Evolutionary conservation across 2,329 filamentous ascomycete genomes (phyloP).

Genomic region (Furcasterigmium furcatum): DNA sequence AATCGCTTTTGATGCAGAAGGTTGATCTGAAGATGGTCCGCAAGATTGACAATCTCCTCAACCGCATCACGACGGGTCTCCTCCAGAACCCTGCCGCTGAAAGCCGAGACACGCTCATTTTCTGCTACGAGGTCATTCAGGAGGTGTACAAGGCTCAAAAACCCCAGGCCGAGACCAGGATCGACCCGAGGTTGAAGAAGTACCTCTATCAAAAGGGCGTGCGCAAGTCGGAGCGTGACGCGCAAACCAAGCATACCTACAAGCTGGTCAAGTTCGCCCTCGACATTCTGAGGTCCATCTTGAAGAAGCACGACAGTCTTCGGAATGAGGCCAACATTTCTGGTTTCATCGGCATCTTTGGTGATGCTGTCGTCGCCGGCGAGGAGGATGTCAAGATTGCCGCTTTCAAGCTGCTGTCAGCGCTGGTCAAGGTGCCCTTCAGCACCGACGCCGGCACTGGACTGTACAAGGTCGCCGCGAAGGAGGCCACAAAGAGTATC

Average conservation of each 20-base stretch:
- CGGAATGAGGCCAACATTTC: conserved; percentile 75
- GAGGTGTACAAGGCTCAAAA: conserved; percentile 70
- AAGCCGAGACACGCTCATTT: conserved; percentile 80
- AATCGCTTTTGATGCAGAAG: conserved; percentile 76
- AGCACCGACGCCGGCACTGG: conserved; percentile 62
- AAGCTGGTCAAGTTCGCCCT: conserved; percentile 87
- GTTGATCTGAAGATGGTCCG: conserved; percentile 78
- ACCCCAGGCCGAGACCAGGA: conserved; percentile 45
- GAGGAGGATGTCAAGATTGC: conserved; percentile 94
- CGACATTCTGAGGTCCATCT: conserved; percentile 79
- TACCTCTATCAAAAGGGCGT: conserved; percentile 80
- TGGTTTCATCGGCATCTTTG: conserved; percentile 85
- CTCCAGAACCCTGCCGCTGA: conserved; percentile 77
- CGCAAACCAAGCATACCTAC: conserved; percentile 75
- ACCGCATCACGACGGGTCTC: conserved; percentile 78
- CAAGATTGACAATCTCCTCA: conserved; percentile 87
- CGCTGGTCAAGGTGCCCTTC: conserved; percentile 82
- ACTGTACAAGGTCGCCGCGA: conserved; percentile 73
- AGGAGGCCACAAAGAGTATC: conserved; percentile 80
- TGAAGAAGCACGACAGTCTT: conserved; percentile 81
- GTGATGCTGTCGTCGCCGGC: conserved; percentile 77
- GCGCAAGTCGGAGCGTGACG: conserved; percentile 69
- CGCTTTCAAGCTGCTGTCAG: conserved; percentile 78
- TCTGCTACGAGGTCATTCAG: conserved; percentile 93
- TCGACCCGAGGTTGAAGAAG: conserved; percentile 62